Evolutionary conservation across 352 stramenopile species (phyloP).

Genomic region (Phytophthora sp.): DNA sequence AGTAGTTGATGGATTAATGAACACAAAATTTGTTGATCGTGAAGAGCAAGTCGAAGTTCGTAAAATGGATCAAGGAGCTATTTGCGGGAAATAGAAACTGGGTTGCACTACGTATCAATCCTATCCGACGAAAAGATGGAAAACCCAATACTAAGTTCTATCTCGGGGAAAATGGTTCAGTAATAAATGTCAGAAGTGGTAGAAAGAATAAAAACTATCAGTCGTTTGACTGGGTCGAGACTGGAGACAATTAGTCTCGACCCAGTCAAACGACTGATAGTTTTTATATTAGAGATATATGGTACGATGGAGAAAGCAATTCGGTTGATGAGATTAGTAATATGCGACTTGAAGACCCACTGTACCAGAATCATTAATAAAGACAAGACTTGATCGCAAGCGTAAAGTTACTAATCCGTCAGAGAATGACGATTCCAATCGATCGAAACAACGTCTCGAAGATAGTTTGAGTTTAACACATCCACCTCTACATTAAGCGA

Average conservation of each 20-base stretch:
- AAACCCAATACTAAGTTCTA: neutral
- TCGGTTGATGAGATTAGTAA: slow-evolving; percentile 5
- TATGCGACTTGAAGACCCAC: slow-evolving; percentile 6
- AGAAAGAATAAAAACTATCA: neutral
- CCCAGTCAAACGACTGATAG: too few species aligned
- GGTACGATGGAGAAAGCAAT: slow-evolving; percentile 5
- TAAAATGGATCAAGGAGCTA: neutral
- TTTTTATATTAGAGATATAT: slow-evolving; percentile 1
- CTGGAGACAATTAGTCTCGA: too few species aligned
- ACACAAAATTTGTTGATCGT: neutral
- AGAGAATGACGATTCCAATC: too few species aligned
- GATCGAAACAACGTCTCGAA: neutral
- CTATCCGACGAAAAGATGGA: neutral
- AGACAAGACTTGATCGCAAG: too few species aligned
- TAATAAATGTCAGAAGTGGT: neutral
- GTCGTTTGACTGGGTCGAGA: slow-evolving; percentile 6
- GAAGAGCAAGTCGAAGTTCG: neutral
- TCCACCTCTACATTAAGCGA: neutral
- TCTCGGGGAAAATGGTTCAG: neutral
- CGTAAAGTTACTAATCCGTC: too few species aligned
- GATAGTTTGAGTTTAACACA: neutral
- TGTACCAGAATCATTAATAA: too few species aligned
- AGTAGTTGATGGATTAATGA: neutral
- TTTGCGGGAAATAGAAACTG: slow-evolving; percentile 1
- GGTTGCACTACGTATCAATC: neutral